Evolutionary conservation across 495 filamentous ascomycete genomes (phyloP), one percentile per base, ranked within the genome.

Genomic region (Tetracladium setigerum): DNA sequence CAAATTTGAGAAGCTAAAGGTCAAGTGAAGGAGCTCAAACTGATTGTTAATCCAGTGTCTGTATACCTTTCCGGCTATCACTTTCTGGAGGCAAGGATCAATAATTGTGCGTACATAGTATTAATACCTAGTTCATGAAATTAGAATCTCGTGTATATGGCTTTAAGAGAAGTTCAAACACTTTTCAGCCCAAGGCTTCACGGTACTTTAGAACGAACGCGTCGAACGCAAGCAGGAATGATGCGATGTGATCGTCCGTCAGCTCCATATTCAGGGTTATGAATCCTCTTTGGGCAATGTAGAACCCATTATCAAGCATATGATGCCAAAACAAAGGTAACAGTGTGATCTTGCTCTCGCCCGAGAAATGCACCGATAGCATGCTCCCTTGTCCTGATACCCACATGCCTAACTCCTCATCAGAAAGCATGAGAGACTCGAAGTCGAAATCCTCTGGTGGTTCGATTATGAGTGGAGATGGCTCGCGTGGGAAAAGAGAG

Each of bases 351-450:
- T 47, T 39, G n/a, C 44, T 37, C 24, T 44, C 30, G 2, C 45
- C 53, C 10, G 53, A 33, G 30, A 71, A 68, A 42, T 76, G 69
- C 24, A 73, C 42, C n/a, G 58, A 57, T 36, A 73, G 57, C 45
- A 77, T 62, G 14, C 67, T 67, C 0, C 72, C 72, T 34, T 57
- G 37, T 0, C 73, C 72, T 0, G 68, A 68, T 5, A 74, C 22
- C 43, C 38, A 51, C 38, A 55, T 42, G 10, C 30, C 43, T 35
- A n/a, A 38, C 15, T 14, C 19, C 14, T 37, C 17, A 6, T 33
- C 14, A 16, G 17, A 38, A 35, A 38, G 30, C 10, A 10, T 5
- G 19, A 45, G 30, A 50, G 49, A 40, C 59, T 62, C 18, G 65
- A 69, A 16, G 63, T 62, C 18, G 47, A 47, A 1, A 58, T 58